Conservation (phyloP, 805 yeast species). For the Lipomyces starkeyi region DNA sequence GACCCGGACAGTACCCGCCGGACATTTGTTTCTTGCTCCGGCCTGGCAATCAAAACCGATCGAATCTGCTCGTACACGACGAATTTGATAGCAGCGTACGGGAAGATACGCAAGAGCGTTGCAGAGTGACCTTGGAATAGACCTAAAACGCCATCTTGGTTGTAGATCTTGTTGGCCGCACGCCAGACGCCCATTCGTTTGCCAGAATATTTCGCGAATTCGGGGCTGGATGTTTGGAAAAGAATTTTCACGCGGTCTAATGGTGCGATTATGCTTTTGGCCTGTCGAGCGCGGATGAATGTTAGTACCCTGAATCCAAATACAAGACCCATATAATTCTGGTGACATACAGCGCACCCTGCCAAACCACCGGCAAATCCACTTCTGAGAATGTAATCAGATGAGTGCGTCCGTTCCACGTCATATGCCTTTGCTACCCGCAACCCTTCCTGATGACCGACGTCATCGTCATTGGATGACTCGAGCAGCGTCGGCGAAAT, state of each 20-base stretch:
- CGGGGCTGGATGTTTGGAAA: slow-evolving; percentile 94
- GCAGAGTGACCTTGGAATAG: slow-evolving; percentile 96
- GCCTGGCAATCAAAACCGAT: slow-evolving; percentile 74
- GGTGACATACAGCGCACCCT: slow-evolving; percentile 66
- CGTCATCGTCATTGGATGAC: slow-evolving; percentile 10
- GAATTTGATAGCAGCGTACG: slow-evolving; percentile 96
- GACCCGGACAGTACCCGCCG: slow-evolving; percentile 89
- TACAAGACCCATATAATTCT: not conserved
- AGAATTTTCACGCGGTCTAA: slow-evolving; percentile 91
- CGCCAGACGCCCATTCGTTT: slow-evolving; percentile 73
- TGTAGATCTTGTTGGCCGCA: slow-evolving; percentile 73
- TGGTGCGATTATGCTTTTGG: slow-evolving; percentile 94
- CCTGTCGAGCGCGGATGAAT: slow-evolving; percentile 45
- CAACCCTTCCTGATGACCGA: slow-evolving; percentile 11
- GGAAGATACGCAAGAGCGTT: slow-evolving; percentile 86
- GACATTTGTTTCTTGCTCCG: slow-evolving; percentile 74
- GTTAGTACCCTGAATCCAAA: slow-evolving; percentile 7
- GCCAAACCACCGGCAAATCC: slow-evolving; percentile 96
- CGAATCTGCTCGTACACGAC: slow-evolving; percentile 95
- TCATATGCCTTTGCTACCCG: slow-evolving; percentile 9
- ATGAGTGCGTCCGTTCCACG: slow-evolving; percentile 17
- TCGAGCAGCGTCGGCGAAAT: slow-evolving; percentile 14
- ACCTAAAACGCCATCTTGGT: slow-evolving; percentile 75
- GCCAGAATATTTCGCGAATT: slow-evolving; percentile 79
- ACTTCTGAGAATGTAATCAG: slow-evolving; percentile 76